phyloP scores from a whole-genome alignment of 805 yeast species.

The Saccharomycopsis sp. region DNA sequence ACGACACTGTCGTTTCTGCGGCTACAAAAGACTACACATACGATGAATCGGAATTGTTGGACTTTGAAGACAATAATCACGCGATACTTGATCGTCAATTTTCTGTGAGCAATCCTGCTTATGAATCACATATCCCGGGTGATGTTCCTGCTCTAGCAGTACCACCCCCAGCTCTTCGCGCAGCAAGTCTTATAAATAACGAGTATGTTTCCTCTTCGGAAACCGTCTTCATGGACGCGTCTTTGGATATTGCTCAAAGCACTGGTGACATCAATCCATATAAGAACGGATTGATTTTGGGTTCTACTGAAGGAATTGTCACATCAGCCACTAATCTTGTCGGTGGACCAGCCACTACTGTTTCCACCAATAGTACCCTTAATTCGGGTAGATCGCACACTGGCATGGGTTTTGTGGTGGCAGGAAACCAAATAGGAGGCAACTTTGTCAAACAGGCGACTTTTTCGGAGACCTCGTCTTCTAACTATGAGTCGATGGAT shows the following conservation, averaged over 20 bases:
- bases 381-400: not conserved
- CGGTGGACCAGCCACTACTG: not conserved
- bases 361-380: not conserved
- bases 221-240: not conserved
- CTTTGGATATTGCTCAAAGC: not conserved
- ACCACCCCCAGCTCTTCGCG: not conserved
- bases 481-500: not conserved
- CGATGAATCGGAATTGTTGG: constrained; percentile 24
- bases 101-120: not conserved
- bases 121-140: not conserved
- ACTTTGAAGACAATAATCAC: constrained; percentile 21
- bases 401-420: not conserved
- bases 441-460: not conserved
- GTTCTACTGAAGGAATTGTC: not conserved
- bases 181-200: not conserved
- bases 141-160: not conserved
- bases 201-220: not conserved
- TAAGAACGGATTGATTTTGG: not conserved
- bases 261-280: not conserved
- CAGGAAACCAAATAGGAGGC: not conserved
- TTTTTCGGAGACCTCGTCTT: not conserved
- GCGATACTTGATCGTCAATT: not conserved
- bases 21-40: constrained; percentile 17
- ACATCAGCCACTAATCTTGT: not conserved
- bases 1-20: constrained; percentile 27